phyloP scores from a whole-genome alignment of 129 eudicot genomes.

The Helianthus tuberosus region DNA sequence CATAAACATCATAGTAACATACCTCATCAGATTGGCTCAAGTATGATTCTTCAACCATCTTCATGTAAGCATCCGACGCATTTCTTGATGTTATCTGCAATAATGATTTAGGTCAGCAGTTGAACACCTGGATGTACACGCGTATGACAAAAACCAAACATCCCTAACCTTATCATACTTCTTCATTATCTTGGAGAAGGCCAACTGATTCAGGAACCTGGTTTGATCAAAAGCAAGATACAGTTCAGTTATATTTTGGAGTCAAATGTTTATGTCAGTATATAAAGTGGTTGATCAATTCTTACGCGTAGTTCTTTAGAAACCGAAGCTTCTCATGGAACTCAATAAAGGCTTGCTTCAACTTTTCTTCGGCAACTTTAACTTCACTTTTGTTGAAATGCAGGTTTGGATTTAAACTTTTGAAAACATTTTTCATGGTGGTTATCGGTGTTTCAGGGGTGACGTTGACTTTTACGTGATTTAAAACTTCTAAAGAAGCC shows the following conservation, averaged over 20 bases:
- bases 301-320: conserved; percentile 61
- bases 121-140: not conserved
- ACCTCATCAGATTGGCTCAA: not conserved
- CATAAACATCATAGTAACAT: not conserved
- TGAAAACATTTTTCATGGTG: conserved; percentile 45
- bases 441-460: conserved; percentile 52
- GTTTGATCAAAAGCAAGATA: conserved; percentile 12
- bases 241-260: not conserved
- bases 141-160: not conserved
- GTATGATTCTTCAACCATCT: conserved; percentile 24
- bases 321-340: conserved; percentile 56
- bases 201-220: conserved; percentile 59
- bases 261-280: not conserved
- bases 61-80: conserved; percentile 48
- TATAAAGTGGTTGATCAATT: not conserved
- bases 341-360: conserved; percentile 52
- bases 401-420: conserved; percentile 33
- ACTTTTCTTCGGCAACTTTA: conserved; percentile 42
- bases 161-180: conserved; percentile 58
- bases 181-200: conserved; percentile 59
- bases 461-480: conserved; percentile 52
- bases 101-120: not conserved
- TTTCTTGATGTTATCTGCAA: conserved; percentile 53
- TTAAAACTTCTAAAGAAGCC: conserved; percentile 48
- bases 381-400: conserved; percentile 46